Evolutionary conservation across 352 stramenopile genomes (phyloP).

Genomic region (Pythium sp.): DNA sequence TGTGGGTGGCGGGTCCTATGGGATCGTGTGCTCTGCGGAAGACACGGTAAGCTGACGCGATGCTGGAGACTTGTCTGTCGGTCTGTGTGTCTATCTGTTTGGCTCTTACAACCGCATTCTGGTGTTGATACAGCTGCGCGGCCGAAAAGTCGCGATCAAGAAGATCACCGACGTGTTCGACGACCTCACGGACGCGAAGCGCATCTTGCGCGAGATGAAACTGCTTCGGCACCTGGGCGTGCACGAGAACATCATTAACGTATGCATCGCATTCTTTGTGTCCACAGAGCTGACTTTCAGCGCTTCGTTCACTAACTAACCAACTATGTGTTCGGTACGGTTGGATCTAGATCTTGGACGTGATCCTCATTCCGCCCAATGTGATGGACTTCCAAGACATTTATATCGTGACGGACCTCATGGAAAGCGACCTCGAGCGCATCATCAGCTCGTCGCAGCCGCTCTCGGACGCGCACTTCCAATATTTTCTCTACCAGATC

Average conservation of each 20-base stretch:
- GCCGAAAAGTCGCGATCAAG: slow-evolving; percentile 89
- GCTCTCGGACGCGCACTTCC: slow-evolving; percentile 85
- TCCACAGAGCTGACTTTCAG: background rate
- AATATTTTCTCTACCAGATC: slow-evolving; percentile 91
- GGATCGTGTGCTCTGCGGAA: slow-evolving; percentile 90
- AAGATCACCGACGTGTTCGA: slow-evolving; percentile 93
- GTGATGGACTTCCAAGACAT: slow-evolving; percentile 88
- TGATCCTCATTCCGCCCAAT: slow-evolving; percentile 78
- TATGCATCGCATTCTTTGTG: slow-evolving; percentile 15
- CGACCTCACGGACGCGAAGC: slow-evolving; percentile 91
- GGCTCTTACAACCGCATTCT: background rate
- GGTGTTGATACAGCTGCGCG: slow-evolving; percentile 46
- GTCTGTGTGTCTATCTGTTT: background rate
- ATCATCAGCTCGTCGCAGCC: slow-evolving; percentile 89
- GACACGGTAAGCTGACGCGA: slow-evolving; percentile 62
- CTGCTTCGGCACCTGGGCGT: slow-evolving; percentile 88
- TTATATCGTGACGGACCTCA: slow-evolving; percentile 91
- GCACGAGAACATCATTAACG: slow-evolving; percentile 92
- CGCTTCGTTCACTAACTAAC: background rate
- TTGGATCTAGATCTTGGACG: slow-evolving; percentile 67
- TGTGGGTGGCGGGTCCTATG: slow-evolving; percentile 87
- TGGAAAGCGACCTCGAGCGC: slow-evolving; percentile 90
- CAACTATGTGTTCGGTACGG: background rate
- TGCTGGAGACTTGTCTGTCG: background rate
- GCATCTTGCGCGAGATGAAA: slow-evolving; percentile 93